Evolutionary conservation across 768 basidiomycete genomes (phyloP).

Genomic region (Termitomyces sp.): DNA sequence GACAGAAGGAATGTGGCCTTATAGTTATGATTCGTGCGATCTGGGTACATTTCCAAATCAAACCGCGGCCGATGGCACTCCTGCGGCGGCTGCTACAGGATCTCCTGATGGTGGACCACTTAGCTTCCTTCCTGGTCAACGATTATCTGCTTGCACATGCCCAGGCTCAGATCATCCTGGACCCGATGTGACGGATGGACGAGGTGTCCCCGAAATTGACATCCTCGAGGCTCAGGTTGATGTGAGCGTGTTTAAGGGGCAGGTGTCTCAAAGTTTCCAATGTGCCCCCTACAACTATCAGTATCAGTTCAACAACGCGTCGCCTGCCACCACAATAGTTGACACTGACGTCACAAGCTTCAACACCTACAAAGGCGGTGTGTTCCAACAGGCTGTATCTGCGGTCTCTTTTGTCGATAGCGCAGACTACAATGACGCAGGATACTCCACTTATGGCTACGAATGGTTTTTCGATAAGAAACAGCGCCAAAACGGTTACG

Average conservation of each 20-base stretch:
- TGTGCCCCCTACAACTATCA: constrained; percentile 73
- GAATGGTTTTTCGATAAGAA: constrained; percentile 82
- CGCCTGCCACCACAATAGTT: constrained; percentile 51
- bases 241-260: constrained; percentile 41
- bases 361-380: constrained; percentile 70
- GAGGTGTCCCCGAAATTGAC: constrained; percentile 92
- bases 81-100: constrained; percentile 55
- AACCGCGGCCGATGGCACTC: constrained; percentile 55
- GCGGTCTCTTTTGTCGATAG: constrained; percentile 55
- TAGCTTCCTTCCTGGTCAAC: constrained; percentile 84
- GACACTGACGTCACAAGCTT: constrained; percentile 46
- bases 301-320: constrained; percentile 56
- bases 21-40: constrained; percentile 83
- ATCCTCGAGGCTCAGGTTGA: constrained; percentile 84
- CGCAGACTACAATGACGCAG: constrained; percentile 50
- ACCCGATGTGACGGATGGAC: constrained; percentile 60
- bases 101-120: constrained; percentile 47
- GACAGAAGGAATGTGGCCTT: constrained; percentile 86
- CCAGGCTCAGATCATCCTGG: constrained; percentile 85
- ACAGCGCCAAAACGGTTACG: constrained; percentile 63
- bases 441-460: constrained; percentile 63
- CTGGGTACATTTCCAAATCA: constrained; percentile 85
- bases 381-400: constrained; percentile 73
- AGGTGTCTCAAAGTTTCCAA: constrained; percentile 82
- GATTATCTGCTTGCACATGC: constrained; percentile 86